Conservation (phyloP, 2,329 filamentous ascomycete genomes). For the Sarocladium oryzae region DNA sequence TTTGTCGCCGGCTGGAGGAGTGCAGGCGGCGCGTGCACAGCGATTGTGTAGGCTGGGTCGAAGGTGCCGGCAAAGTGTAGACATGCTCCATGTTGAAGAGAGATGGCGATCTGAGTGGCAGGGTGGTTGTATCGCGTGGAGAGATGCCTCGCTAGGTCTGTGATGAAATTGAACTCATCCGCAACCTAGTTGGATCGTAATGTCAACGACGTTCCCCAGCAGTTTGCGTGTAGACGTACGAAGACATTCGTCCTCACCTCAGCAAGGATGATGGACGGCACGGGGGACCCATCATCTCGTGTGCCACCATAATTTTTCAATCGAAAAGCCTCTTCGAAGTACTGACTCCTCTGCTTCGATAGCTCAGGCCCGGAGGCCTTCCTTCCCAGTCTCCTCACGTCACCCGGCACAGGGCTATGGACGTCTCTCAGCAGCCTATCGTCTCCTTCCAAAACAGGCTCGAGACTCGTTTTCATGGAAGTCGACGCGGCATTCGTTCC, state of each 20-base stretch:
- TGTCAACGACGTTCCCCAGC: no score
- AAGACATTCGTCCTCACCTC: conserved; percentile 62
- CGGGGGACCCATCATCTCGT: conserved; percentile 39
- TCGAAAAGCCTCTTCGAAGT: conserved; percentile 41
- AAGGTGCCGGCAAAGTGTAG: conserved; percentile 70
- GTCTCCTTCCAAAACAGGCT: conserved; percentile 25
- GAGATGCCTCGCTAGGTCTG: conserved; percentile 65
- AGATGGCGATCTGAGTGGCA: conserved; percentile 66
- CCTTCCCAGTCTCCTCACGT: conserved; percentile 13
- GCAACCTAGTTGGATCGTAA: background rate
- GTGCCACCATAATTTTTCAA: conserved; percentile 26
- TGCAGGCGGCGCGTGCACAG: conserved; percentile 61
- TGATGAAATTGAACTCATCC: conserved; percentile 69
- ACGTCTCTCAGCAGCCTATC: conserved; percentile 15
- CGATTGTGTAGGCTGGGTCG: conserved; percentile 73
- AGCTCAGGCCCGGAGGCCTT: conserved; percentile 17
- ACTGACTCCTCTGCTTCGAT: conserved; percentile 20
- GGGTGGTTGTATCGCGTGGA: conserved; percentile 70
- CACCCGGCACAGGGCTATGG: conserved; percentile 12
- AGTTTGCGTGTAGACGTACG: conserved; percentile 18
- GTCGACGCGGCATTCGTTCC: background rate
- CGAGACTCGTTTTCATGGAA: conserved; percentile 13
- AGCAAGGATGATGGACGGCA: conserved; percentile 53
- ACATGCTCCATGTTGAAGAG: conserved; percentile 67
- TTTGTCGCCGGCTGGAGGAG: conserved; percentile 65